Conservation (phyloP, 2,329 filamentous ascomycete species). For the Hypoxylon sp. region DNA sequence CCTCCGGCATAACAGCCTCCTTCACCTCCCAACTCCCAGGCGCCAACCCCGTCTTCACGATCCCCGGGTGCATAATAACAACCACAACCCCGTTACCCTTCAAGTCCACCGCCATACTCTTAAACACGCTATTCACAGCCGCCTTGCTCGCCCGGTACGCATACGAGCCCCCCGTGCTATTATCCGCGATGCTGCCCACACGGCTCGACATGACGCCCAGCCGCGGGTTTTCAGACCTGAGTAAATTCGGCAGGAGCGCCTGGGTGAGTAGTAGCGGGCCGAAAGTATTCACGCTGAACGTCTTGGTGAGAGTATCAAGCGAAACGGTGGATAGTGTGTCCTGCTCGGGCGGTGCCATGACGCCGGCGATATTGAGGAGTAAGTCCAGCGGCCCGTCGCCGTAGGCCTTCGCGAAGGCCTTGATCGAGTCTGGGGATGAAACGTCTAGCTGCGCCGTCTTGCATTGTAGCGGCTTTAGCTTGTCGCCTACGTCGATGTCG, state of each 20-base stretch:
- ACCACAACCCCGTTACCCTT: constrained; percentile 27
- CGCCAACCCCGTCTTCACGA: constrained; percentile 58
- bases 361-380: constrained; percentile 23
- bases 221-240: constrained; percentile 9
- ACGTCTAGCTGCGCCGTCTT: constrained; percentile 24
- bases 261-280: constrained; percentile 23
- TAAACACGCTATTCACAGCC: constrained; percentile 26
- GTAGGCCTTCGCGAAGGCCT: neutral
- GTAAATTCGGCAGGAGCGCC: constrained; percentile 19
- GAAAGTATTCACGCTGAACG: constrained; percentile 21
- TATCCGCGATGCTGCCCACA: constrained; percentile 23
- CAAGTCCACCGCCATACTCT: constrained; percentile 32
- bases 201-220: constrained; percentile 30
- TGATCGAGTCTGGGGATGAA: constrained; percentile 22
- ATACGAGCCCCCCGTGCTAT: constrained; percentile 21
- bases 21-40: constrained; percentile 45
- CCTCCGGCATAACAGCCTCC: constrained; percentile 61
- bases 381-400: constrained; percentile 21
- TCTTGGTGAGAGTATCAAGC: neutral
- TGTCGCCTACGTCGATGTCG: constrained; percentile 36
- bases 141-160: constrained; percentile 33
- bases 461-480: constrained; percentile 32
- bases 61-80: constrained; percentile 46
- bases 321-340: constrained; percentile 19
- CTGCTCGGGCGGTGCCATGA: constrained; percentile 3